These are phyloP conservation scores for Paragyromitra xinjiangensis DNA, from an alignment of 495 filamentous ascomycete genomes.

Conservation along the genomic window DNA sequence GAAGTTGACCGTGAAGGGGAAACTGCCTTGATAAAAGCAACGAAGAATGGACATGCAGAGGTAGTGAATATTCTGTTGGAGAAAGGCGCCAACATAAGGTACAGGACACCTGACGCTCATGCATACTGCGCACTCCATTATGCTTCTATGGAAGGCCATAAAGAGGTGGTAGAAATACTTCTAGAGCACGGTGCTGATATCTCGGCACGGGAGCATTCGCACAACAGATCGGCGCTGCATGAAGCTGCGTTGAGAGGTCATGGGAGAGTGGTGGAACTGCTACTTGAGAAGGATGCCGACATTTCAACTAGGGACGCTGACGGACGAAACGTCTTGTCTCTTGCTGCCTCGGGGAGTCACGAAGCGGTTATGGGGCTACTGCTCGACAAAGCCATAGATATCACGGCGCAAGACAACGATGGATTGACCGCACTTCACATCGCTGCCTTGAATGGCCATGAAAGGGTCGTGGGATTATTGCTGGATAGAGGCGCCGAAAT, in stretches of 20 bases:
- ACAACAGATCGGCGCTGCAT: neutral
- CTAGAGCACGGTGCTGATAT: neutral
- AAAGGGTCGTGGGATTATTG: neutral
- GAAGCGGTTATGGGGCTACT: neutral
- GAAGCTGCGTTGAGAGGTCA: neutral
- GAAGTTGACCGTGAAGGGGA: neutral
- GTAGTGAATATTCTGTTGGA: neutral
- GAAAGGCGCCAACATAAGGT: neutral
- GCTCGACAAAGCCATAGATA: neutral
- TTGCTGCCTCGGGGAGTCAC: neutral
- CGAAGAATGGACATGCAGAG: neutral
- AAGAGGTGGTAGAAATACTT: neutral
- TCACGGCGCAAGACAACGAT: neutral
- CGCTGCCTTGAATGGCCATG: neutral
- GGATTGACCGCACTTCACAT: neutral
- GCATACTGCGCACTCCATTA: conserved; percentile 1
- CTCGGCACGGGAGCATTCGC: neutral
- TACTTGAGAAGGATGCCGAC: neutral
- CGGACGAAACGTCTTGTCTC: neutral
- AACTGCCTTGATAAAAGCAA: neutral
- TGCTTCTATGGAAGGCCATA: neutral
- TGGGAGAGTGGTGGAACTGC: neutral
- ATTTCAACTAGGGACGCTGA: neutral
- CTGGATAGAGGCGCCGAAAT: neutral
- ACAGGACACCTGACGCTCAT: neutral